Percentiles rank a stretch among this genome's conserved stretches.
phyloP scores from a whole-genome alignment of 176 grass and related monocot genomes.

The Cenchrus purpureus region DNA sequence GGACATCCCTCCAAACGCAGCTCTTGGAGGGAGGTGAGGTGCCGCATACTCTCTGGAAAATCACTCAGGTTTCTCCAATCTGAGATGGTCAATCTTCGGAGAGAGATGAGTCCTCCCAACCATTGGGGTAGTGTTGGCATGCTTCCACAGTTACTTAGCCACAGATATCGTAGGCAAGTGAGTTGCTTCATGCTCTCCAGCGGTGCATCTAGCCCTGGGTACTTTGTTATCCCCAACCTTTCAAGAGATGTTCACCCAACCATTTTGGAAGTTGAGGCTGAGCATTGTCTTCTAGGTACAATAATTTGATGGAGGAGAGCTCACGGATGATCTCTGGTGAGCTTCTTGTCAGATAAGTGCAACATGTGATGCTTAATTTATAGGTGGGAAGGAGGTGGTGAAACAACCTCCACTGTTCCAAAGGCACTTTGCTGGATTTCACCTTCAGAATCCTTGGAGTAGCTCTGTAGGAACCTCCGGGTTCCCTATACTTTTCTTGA shows the following conservation, averaged over 20 bases:
- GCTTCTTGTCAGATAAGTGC: background rate
- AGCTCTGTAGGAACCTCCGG: too few relatives aligned
- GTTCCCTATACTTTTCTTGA: too few relatives aligned
- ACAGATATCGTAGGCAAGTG: too few relatives aligned
- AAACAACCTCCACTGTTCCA: conserved; percentile 35
- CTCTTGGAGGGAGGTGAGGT: background rate
- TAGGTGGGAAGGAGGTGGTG: background rate
- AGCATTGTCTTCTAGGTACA: background rate
- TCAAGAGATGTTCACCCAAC: background rate
- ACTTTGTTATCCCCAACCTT: too few relatives aligned
- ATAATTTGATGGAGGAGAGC: background rate
- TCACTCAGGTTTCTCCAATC: too few relatives aligned
- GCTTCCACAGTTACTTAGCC: too few relatives aligned
- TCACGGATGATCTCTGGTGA: background rate
- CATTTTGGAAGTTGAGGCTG: background rate
- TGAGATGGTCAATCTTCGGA: too few relatives aligned
- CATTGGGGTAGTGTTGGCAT: too few relatives aligned
- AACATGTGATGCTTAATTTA: fast-evolving
- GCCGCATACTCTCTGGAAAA: background rate
- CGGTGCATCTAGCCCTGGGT: too few relatives aligned
- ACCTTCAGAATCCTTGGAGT: background rate
- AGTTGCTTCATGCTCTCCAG: too few relatives aligned
- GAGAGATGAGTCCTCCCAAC: too few relatives aligned
- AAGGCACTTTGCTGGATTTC: background rate
- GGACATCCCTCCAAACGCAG: background rate